Percentiles rank a stretch among this genome's conserved stretches.
Conservation (phyloP, 1,284 basidiomycete genomes). For the Naganishia liquefaciens region DNA sequence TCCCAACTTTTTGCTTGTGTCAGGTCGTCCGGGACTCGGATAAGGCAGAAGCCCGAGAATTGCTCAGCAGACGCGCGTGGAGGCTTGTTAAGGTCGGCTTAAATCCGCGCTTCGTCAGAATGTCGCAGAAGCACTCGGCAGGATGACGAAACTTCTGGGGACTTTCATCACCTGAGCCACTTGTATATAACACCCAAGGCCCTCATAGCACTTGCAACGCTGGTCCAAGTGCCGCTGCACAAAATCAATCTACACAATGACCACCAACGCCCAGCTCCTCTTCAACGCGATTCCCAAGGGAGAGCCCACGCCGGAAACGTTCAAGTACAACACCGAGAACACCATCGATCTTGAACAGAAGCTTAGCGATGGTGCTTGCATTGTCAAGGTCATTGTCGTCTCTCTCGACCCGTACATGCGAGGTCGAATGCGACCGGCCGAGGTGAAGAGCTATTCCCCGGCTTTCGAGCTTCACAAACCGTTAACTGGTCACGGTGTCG, state of each 20-base stretch:
- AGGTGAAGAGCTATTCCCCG: slow-evolving; percentile 35
- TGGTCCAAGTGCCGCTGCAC: not conserved
- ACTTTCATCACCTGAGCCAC: not conserved
- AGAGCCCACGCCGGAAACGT: slow-evolving; percentile 58
- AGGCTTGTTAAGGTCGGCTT: not conserved
- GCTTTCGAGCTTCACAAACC: slow-evolving; percentile 32
- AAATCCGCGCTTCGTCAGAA: not conserved
- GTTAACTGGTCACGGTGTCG: slow-evolving; percentile 26
- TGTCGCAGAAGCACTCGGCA: not conserved
- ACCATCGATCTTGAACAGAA: slow-evolving; percentile 60
- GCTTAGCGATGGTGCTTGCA: slow-evolving; percentile 59
- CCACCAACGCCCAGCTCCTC: slow-evolving; percentile 36
- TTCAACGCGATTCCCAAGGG: slow-evolving; percentile 50
- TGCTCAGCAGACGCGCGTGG: not conserved
- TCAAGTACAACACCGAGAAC: slow-evolving; percentile 57
- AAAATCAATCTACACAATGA: slow-evolving; percentile 11
- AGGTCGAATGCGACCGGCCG: slow-evolving; percentile 51
- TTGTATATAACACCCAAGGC: not conserved
- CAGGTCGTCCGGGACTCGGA: not conserved
- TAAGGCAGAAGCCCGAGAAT: not conserved
- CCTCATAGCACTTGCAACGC: too few species aligned
- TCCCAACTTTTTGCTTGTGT: too few species aligned
- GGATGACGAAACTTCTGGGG: not conserved
- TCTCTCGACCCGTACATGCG: slow-evolving; percentile 61
- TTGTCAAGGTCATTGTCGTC: slow-evolving; percentile 58